A percentile compares a stretch with the other conserved stretches of the same genome.
Conservation (phyloP, 31 red algal genomes). For the Porphyra umbilicalis region DNA sequence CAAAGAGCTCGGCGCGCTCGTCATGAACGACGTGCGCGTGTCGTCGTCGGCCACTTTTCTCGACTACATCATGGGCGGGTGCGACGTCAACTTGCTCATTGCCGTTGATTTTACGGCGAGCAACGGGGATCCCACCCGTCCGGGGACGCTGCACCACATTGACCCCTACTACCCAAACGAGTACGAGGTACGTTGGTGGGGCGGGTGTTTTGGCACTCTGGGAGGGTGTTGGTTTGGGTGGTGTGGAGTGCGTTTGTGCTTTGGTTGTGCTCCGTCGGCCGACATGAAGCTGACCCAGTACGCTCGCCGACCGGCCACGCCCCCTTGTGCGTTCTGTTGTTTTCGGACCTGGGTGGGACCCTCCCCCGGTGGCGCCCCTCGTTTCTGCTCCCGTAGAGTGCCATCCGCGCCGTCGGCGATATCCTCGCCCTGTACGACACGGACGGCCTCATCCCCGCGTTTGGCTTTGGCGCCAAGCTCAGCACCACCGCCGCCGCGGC, state of each 20-base stretch:
- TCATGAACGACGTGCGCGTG: slow-evolving; percentile 1
- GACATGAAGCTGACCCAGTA: too few relatives aligned
- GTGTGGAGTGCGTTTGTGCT: not conserved
- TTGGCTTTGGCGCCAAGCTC: slow-evolving; percentile 68
- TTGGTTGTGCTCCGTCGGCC: too few relatives aligned
- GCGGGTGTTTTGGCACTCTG: not conserved
- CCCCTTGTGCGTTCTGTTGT: too few relatives aligned
- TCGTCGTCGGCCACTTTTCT: slow-evolving; percentile 33
- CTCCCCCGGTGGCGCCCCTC: not conserved
- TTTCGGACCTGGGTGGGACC: not conserved
- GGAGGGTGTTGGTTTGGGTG: not conserved
- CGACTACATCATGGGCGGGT: slow-evolving; percentile 63
- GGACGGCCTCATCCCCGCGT: slow-evolving; percentile 50
- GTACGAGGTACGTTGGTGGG: slow-evolving; percentile 28
- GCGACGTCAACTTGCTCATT: slow-evolving; percentile 43
- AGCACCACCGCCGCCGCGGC: slow-evolving; percentile 24
- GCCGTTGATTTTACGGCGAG: slow-evolving; percentile 72
- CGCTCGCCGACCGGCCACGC: too few relatives aligned
- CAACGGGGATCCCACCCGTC: slow-evolving; percentile 58
- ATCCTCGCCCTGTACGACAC: slow-evolving; percentile 50
- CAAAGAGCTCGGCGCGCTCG: not conserved
- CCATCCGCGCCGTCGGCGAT: slow-evolving; percentile 57
- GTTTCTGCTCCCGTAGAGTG: slow-evolving; percentile 2
- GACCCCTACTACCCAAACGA: slow-evolving; percentile 27
- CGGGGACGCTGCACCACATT: slow-evolving; percentile 51